A percentile compares a stretch with the other conserved stretches of the same genome.
Evolutionary conservation across 495 filamentous ascomycete genomes (phyloP).

Genomic region (Lasiosphaeria hispida): DNA sequence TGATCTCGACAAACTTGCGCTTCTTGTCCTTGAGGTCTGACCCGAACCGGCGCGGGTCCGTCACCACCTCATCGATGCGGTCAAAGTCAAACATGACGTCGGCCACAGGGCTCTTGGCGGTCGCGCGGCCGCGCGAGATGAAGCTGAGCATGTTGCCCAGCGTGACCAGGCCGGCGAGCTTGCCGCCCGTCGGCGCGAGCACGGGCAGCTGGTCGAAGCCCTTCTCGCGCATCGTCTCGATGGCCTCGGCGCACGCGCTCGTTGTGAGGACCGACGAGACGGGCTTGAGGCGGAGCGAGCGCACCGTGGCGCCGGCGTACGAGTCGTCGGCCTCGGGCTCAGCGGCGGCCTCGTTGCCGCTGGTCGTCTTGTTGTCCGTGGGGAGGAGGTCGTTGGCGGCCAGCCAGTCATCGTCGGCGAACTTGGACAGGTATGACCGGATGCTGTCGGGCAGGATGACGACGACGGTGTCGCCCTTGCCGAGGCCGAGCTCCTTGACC

Average conservation of each 20-base stretch:
- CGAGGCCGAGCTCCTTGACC: slow-evolving; percentile 68
- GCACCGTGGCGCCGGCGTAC: slow-evolving; percentile 71
- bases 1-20: slow-evolving; percentile 89
- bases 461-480: slow-evolving; percentile 79
- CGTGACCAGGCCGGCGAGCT: slow-evolving; percentile 86
- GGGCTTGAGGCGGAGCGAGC: slow-evolving; percentile 81
- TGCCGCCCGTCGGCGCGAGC: slow-evolving; percentile 61
- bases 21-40: slow-evolving; percentile 44
- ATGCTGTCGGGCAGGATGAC: slow-evolving; percentile 94
- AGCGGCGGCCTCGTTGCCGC: slow-evolving; percentile 25
- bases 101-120: slow-evolving; percentile 64
- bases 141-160: slow-evolving; percentile 91
- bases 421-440: slow-evolving; percentile 96
- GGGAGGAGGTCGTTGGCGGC: slow-evolving; percentile 87
- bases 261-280: slow-evolving; percentile 75
- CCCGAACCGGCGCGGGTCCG: slow-evolving; percentile 68
- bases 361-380: slow-evolving; percentile 38
- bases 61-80: slow-evolving; percentile 81
- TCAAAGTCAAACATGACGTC: slow-evolving; percentile 97
- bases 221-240: slow-evolving; percentile 96
- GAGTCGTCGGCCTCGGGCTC: slow-evolving; percentile 44
- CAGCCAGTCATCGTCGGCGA: slow-evolving; percentile 97
- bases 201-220: slow-evolving; percentile 96
- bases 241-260: slow-evolving; percentile 73
- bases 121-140: slow-evolving; percentile 77